Evolutionary conservation across 2,329 filamentous ascomycete species (phyloP).

Genomic region (Sclerotinia borealis): DNA sequence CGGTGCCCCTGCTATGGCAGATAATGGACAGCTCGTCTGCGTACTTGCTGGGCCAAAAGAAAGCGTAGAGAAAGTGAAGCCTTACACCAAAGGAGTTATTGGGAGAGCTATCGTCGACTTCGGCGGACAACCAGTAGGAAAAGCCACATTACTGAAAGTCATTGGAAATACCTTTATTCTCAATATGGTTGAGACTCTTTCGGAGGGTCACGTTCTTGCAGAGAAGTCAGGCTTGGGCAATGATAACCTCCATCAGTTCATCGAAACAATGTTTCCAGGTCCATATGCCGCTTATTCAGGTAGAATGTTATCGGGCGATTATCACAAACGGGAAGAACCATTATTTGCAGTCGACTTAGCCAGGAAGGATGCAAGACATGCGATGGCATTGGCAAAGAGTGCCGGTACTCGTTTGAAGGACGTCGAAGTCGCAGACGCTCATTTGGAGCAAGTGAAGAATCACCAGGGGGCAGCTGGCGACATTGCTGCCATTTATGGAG

Average conservation of each 20-base stretch:
- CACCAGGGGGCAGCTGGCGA: slow-evolving; percentile 67
- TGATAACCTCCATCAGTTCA: slow-evolving; percentile 62
- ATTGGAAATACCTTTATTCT: slow-evolving; percentile 83
- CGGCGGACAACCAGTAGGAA: slow-evolving; percentile 59
- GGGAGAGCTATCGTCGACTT: slow-evolving; percentile 65
- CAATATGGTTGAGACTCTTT: slow-evolving; percentile 65
- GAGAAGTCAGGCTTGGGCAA: slow-evolving; percentile 74
- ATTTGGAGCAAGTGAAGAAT: slow-evolving; percentile 64
- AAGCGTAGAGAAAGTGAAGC: slow-evolving; percentile 57
- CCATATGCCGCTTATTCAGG: slow-evolving; percentile 68
- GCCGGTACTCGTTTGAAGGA: slow-evolving; percentile 58
- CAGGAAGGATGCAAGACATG: slow-evolving; percentile 75
- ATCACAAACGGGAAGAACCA: slow-evolving; percentile 70
- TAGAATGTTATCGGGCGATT: slow-evolving; percentile 70
- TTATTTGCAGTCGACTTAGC: slow-evolving; percentile 78
- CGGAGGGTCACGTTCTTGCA: slow-evolving; percentile 71
- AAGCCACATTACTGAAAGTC: slow-evolving; percentile 65
- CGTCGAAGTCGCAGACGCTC: slow-evolving; percentile 60
- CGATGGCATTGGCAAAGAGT: slow-evolving; percentile 56
- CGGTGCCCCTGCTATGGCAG: slow-evolving; percentile 64
- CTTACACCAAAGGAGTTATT: slow-evolving; percentile 69
- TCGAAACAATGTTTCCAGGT: slow-evolving; percentile 69
- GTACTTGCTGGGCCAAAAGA: slow-evolving; percentile 62
- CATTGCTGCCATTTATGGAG: slow-evolving; percentile 77
- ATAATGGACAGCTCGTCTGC: slow-evolving; percentile 63